Conservation (phyloP, 768 basidiomycete genomes). For the Lentinula boryana region DNA sequence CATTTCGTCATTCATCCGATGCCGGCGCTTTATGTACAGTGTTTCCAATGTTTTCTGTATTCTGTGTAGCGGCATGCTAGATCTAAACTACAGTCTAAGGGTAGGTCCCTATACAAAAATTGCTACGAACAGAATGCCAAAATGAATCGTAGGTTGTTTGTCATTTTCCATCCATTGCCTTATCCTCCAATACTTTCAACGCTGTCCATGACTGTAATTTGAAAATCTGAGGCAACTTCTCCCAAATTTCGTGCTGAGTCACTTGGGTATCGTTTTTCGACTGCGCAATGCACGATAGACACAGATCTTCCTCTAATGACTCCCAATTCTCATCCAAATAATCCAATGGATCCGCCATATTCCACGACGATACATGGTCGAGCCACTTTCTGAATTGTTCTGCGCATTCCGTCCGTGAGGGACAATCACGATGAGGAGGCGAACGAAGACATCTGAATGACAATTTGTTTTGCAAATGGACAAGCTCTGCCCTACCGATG, state of each 20-base stretch:
- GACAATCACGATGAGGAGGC: conserved; percentile 14
- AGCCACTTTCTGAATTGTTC: conserved; percentile 13
- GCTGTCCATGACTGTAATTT: conserved; percentile 22
- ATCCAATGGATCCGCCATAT: conserved; percentile 25
- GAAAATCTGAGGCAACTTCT: conserved; percentile 23
- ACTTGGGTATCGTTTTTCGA: conserved; percentile 14
- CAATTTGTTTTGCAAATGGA: not conserved
- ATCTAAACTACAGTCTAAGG: too few relatives aligned
- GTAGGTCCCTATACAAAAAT: not conserved
- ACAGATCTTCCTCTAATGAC: conserved; percentile 18
- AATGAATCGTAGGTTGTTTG: not conserved
- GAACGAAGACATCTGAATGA: conserved; percentile 12
- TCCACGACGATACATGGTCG: conserved; percentile 19
- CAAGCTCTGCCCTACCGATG: conserved; percentile 19
- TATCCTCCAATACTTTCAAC: conserved; percentile 16
- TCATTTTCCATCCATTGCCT: conserved; percentile 11
- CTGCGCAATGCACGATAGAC: conserved; percentile 13
- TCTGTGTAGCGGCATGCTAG: too few relatives aligned
- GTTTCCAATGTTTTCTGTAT: too few relatives aligned
- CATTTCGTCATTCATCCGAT: too few relatives aligned
- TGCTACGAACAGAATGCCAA: not conserved
- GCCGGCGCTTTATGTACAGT: not conserved
- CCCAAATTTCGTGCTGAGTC: conserved; percentile 24
- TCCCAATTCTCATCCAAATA: conserved; percentile 23
- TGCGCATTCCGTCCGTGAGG: conserved; percentile 13